Conservation (phyloP, 164 flowering plant species). For the Aristolochia fimbriata region DNA sequence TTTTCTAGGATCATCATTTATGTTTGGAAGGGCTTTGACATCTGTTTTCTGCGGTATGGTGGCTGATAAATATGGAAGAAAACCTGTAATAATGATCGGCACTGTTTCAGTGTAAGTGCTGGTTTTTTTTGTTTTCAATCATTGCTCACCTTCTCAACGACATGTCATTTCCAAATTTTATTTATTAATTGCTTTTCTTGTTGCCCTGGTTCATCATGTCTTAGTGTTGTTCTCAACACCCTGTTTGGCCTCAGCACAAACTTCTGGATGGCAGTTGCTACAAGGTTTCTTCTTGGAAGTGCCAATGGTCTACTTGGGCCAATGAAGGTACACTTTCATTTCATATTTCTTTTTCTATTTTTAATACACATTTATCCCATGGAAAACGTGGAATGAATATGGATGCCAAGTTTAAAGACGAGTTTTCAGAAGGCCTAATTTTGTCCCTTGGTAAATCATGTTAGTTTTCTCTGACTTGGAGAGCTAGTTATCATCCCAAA, state of each 20-base stretch:
- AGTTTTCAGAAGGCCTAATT: too few relatives aligned
- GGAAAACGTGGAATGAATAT: too few relatives aligned
- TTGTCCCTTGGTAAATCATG: too few relatives aligned
- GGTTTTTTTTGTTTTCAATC: background rate
- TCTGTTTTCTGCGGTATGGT: slow-evolving; percentile 70
- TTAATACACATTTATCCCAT: too few relatives aligned
- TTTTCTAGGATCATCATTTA: slow-evolving; percentile 52
- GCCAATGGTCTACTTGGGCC: slow-evolving; percentile 53
- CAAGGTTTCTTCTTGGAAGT: slow-evolving; percentile 62
- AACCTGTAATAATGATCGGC: slow-evolving; percentile 64
- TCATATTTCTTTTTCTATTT: too few relatives aligned
- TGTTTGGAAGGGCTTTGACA: slow-evolving; percentile 81
- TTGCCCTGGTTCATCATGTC: background rate
- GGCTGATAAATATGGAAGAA: slow-evolving; percentile 84
- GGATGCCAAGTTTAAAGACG: too few relatives aligned
- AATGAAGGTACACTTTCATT: slow-evolving; percentile 35
- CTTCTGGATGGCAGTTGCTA: slow-evolving; percentile 66
- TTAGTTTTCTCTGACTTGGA: too few relatives aligned
- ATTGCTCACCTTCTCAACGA: too few relatives aligned
- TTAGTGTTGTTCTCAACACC: slow-evolving; percentile 47
- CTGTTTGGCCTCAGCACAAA: slow-evolving; percentile 59
- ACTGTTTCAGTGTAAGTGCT: slow-evolving; percentile 50
- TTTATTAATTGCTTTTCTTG: background rate
- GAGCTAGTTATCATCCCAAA: too few relatives aligned
- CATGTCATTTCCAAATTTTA: background rate